Percentiles rank a stretch among this genome's conserved stretches.
Evolutionary conservation across 2,329 filamentous ascomycete genomes (phyloP).

Genomic region (Penicillium concentricum): DNA sequence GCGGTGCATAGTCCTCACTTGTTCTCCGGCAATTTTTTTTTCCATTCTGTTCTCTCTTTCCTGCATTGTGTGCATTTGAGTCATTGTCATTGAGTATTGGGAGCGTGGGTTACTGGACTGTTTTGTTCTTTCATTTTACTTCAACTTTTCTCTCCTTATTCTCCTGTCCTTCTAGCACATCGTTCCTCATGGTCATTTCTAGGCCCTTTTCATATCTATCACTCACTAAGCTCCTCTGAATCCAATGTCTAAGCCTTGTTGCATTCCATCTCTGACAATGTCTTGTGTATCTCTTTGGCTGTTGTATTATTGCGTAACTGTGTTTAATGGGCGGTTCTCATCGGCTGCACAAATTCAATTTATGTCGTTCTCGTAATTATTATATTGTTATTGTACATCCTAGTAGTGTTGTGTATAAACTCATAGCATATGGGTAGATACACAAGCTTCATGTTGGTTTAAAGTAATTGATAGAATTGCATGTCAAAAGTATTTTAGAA

Average conservation of each 20-base stretch:
- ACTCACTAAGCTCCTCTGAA: constrained; percentile 17
- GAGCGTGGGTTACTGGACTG: constrained; percentile 27
- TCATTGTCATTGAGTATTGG: constrained; percentile 31
- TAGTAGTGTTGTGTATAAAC: neutral
- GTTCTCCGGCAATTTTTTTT: constrained; percentile 11
- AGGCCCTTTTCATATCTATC: constrained; percentile 21
- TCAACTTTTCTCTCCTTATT: constrained; percentile 20
- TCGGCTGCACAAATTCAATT: neutral
- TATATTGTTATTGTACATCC: neutral
- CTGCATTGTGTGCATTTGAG: constrained; percentile 27
- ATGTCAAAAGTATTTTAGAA: neutral
- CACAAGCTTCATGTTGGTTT: neutral
- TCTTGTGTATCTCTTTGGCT: neutral
- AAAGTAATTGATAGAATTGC: neutral
- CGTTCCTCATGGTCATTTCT: constrained; percentile 27
- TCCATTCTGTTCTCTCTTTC: constrained; percentile 16
- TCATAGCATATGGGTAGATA: neutral
- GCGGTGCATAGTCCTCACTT: constrained; percentile 11
- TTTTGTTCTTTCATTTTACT: constrained; percentile 23
- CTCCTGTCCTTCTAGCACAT: constrained; percentile 28
- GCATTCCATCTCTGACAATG: neutral
- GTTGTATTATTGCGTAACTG: neutral
- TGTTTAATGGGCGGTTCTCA: neutral
- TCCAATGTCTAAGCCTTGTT: constrained; percentile 12
- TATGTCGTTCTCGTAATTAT: neutral